Conservation (phyloP, 208 protist genomes). For the Crithidia sp. region DNA sequence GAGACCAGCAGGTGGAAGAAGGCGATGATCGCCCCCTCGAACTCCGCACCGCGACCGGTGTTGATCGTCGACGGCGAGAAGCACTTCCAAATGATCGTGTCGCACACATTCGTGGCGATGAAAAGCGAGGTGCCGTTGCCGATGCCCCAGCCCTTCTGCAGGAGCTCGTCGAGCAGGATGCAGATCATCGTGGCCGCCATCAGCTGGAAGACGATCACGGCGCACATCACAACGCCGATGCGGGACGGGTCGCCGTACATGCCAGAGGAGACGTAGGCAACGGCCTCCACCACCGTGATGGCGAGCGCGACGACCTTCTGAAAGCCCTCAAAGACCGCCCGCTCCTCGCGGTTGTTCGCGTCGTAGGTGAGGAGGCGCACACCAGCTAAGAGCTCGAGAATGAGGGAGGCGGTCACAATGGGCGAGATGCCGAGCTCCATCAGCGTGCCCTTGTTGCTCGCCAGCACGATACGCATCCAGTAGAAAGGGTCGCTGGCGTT, state of each 20-base stretch:
- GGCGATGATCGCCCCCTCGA: slow-evolving; percentile 99
- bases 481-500: slow-evolving; percentile 99
- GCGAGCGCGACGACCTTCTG: slow-evolving; percentile 98
- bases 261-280: slow-evolving; percentile 97
- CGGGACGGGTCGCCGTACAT: slow-evolving; percentile 99
- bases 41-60: slow-evolving; percentile 97
- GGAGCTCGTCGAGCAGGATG: slow-evolving; percentile 98
- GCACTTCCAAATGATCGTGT: slow-evolving; percentile 99
- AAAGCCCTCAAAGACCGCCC: slow-evolving; percentile 96
- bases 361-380: slow-evolving; percentile 97
- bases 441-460: slow-evolving; percentile 99
- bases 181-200: slow-evolving; percentile 98
- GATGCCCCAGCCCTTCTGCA: slow-evolving; percentile 99
- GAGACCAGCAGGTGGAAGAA: slow-evolving; percentile 99
- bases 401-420: slow-evolving; percentile 97
- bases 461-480: slow-evolving; percentile 99
- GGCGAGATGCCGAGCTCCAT: slow-evolving; percentile 99
- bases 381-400: slow-evolving; percentile 98
- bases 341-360: slow-evolving; percentile 94
- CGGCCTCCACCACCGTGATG: slow-evolving; percentile 98
- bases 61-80: slow-evolving; percentile 99
- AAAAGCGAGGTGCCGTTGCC: slow-evolving; percentile 99
- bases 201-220: slow-evolving; percentile 99
- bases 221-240: slow-evolving; percentile 95
- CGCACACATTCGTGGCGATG: slow-evolving; percentile 99